These are phyloP conservation scores for Pelargonium fulgidum DNA, from an alignment of 441 rosid genomes.

Conservation along the genomic window DNA sequence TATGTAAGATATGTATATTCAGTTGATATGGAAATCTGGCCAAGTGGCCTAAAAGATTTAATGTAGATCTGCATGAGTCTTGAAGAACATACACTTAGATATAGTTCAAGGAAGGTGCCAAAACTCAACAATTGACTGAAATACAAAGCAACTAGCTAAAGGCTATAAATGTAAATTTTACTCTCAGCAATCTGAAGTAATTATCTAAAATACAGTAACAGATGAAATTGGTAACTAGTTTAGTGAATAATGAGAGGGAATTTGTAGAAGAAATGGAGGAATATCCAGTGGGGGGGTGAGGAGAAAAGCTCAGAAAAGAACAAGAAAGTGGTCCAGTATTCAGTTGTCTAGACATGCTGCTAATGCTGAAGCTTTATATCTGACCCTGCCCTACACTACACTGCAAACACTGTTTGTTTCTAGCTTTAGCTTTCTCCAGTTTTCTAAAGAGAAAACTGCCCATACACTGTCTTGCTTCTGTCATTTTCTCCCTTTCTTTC, in stretches of 20 bases:
- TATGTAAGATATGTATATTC: not conserved
- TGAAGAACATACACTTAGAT: not conserved
- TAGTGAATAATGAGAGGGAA: not conserved
- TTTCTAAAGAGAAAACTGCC: slow-evolving; percentile 9
- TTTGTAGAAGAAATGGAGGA: not conserved
- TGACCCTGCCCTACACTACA: not conserved
- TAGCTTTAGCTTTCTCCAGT: slow-evolving; percentile 4
- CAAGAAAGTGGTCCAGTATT: slow-evolving; percentile 5
- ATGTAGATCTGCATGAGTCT: not conserved
- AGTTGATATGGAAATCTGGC: not conserved
- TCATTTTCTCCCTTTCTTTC: not conserved
- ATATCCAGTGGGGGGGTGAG: slow-evolving; percentile 7
- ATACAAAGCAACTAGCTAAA: too few relatives aligned
- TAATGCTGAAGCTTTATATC: not conserved
- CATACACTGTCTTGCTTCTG: not conserved
- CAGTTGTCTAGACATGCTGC: too few relatives aligned
- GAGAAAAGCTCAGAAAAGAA: slow-evolving; percentile 1
- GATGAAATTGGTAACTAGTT: not conserved
- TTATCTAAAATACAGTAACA: not conserved
- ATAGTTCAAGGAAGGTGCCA: not conserved
- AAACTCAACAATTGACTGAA: not conserved
- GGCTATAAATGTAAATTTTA: too few relatives aligned
- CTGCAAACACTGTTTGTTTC: not conserved
- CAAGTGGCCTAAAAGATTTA: slow-evolving; percentile 1
- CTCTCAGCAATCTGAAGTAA: too few relatives aligned